Conservation (phyloP, 345 rosid genomes). For the Raphanus sativus region DNA sequence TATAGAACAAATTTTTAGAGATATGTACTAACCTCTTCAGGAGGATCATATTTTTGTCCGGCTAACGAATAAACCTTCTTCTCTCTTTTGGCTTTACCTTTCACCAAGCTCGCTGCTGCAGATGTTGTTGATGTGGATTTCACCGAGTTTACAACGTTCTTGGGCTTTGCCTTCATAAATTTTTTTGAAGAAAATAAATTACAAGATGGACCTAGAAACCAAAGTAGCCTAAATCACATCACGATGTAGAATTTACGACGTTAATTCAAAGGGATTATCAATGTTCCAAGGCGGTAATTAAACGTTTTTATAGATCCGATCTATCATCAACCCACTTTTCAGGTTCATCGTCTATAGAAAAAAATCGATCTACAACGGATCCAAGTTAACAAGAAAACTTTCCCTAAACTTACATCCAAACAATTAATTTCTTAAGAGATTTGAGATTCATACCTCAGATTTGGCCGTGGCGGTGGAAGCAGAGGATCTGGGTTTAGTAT, state of each 20-base stretch:
- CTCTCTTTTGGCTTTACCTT: slow-evolving; percentile 76
- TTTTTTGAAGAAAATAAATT: slow-evolving; percentile 25
- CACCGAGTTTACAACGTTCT: slow-evolving; percentile 43
- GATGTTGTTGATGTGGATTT: slow-evolving; percentile 43
- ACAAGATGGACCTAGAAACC: slow-evolving; percentile 23
- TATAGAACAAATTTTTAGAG: neutral
- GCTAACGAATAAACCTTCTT: slow-evolving; percentile 83
- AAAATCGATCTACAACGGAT: slow-evolving; percentile 11
- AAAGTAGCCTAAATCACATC: slow-evolving; percentile 2
- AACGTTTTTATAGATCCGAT: neutral
- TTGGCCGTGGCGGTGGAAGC: slow-evolving; percentile 42
- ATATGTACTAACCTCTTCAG: slow-evolving; percentile 66
- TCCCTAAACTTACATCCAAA: neutral
- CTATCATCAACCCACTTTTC: neutral
- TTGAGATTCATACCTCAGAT: slow-evolving; percentile 52
- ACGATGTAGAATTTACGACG: neutral
- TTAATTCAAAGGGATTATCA: neutral
- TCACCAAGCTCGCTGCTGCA: slow-evolving; percentile 45
- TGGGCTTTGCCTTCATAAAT: slow-evolving; percentile 60
- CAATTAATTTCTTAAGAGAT: neutral
- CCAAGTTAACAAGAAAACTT: neutral
- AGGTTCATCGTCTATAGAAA: too few relatives aligned
- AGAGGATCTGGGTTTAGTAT: slow-evolving; percentile 47
- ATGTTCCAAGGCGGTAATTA: neutral
- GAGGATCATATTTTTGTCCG: slow-evolving; percentile 87